Evolutionary conservation across 805 yeast species (phyloP).

Genomic region (Lipomyces japonicus): DNA sequence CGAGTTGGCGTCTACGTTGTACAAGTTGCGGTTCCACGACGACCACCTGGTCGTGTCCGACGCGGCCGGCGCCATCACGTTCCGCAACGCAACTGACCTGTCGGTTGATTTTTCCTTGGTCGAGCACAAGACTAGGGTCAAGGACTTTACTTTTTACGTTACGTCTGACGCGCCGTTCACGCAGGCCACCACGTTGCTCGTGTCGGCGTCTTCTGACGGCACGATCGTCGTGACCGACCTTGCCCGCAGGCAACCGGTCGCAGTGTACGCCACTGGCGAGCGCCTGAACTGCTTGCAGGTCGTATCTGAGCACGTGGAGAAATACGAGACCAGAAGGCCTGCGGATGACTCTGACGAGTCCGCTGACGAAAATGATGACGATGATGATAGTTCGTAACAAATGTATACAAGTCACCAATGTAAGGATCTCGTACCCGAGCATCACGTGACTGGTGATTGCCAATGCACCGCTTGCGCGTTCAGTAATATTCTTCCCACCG

Average conservation of each 20-base stretch:
- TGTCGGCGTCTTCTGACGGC: constrained; percentile 90
- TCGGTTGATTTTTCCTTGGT: constrained; percentile 50
- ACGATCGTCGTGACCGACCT: constrained; percentile 88
- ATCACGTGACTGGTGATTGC: no score
- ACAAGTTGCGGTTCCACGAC: constrained; percentile 58
- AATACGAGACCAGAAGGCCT: constrained; percentile 33
- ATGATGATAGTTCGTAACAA: constrained; percentile 1
- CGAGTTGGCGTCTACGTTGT: constrained; percentile 50
- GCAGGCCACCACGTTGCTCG: constrained; percentile 48
- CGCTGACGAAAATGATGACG: constrained; percentile 1
- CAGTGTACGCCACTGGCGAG: constrained; percentile 87
- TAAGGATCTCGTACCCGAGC: no score
- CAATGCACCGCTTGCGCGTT: no score
- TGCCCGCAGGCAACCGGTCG: constrained; percentile 66
- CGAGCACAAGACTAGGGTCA: constrained; percentile 85
- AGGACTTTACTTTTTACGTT: constrained; percentile 59
- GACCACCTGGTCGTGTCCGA: constrained; percentile 66
- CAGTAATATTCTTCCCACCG: no score
- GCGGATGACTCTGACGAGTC: not conserved
- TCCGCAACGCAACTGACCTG: constrained; percentile 42
- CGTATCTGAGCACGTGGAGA: constrained; percentile 70
- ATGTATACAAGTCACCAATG: no score
- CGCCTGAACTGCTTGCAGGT: constrained; percentile 81
- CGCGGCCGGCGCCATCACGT: constrained; percentile 65
- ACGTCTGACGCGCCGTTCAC: not conserved